Base-by-base conservation (phyloP, 345 rosid species). In the Hibiscus mutabilis region DNA sequence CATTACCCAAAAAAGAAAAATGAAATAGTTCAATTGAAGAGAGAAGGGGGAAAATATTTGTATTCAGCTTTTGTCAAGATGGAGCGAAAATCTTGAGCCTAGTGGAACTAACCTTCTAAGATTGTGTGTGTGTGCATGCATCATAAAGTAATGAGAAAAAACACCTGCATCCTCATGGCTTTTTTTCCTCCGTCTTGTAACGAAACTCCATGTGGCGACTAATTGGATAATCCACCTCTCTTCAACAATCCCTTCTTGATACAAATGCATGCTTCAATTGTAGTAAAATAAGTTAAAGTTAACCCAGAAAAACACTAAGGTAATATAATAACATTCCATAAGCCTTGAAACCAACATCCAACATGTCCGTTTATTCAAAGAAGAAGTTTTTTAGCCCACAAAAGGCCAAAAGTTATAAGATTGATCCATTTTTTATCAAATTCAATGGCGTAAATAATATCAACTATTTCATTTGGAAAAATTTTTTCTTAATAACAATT, bases 141-240 rank as follows among this genome's bases (percentile, higher is more conserved):
- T 40, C 63, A 56, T 3, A 33, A 57, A 15, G 60, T 5, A 72
- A 70, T 49, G 19, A 60, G 57, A 46, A 21, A 46, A 21, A 70
- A 74, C 78, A 93, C 97, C 97, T 91, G n/a, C 96, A 8, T 96
- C 92, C 74, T 91, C 98, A 73, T 93, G 98, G 81, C 98, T 93
- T 77, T 93, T 64, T 93, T n/a, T n/a, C n/a, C n/a, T n/a, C 98
- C 44, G 97, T 89, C 82, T 88, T 91, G 69, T 93, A 93, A 56
- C 93, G 85, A 74, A 91, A 93, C 80, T 93, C 98, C 0, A 91
- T 97, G 62, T 91, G 92, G 71, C 84, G 47, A 42, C 72, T 77
- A 19, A 78, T 53, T 35, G 88, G 74, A 84, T 83, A 82, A 72
- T 91, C 91, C 67, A 79, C 79, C 79, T 73, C 80, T 87, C 81